Conservation (phyloP, 352 stramenopile genomes). For the Phytophthora aleatoria region DNA sequence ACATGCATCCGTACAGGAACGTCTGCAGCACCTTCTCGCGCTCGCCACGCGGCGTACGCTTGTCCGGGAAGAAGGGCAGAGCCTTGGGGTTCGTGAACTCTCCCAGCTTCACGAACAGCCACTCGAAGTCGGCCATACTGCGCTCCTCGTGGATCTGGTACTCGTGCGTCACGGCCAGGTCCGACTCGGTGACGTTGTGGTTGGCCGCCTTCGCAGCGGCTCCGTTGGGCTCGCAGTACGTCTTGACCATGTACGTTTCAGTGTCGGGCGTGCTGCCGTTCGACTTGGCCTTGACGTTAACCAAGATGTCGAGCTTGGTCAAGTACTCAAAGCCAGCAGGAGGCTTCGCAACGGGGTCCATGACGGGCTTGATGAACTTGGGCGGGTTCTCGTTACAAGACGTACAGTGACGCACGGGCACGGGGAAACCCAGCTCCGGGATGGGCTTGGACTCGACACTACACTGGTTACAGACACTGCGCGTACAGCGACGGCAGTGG, state of each 20-base stretch:
- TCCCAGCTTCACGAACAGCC: constrained; percentile 76
- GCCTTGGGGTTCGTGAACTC: constrained; percentile 84
- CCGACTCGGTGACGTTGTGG: constrained; percentile 54
- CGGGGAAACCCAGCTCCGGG: constrained; percentile 77
- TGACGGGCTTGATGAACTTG: constrained; percentile 79
- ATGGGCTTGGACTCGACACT: constrained; percentile 86
- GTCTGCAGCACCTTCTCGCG: constrained; percentile 77
- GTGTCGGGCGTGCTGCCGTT: constrained; percentile 48
- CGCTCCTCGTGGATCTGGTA: constrained; percentile 76
- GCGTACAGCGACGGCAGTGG: constrained; percentile 85
- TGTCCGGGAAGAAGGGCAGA: constrained; percentile 80
- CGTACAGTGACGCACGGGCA: constrained; percentile 82
- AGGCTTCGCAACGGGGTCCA: constrained; percentile 78
- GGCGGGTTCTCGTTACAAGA: constrained; percentile 79
- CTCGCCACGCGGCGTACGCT: constrained; percentile 50
- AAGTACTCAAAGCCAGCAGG: constrained; percentile 86
- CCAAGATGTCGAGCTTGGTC: constrained; percentile 82
- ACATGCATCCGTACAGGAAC: constrained; percentile 81
- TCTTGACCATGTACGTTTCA: constrained; percentile 78
- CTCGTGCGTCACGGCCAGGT: constrained; percentile 79
- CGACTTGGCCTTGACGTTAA: constrained; percentile 53
- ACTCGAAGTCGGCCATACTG: constrained; percentile 83
- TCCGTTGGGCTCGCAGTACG: constrained; percentile 79
- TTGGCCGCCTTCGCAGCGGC: constrained; percentile 57
- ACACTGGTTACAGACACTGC: constrained; percentile 85